Percentiles rank a stretch among this genome's conserved stretches.
These are phyloP conservation scores for Coemansia sp. DNA, from an alignment of 192 early-diverging fungal species.

Conservation along the genomic window DNA sequence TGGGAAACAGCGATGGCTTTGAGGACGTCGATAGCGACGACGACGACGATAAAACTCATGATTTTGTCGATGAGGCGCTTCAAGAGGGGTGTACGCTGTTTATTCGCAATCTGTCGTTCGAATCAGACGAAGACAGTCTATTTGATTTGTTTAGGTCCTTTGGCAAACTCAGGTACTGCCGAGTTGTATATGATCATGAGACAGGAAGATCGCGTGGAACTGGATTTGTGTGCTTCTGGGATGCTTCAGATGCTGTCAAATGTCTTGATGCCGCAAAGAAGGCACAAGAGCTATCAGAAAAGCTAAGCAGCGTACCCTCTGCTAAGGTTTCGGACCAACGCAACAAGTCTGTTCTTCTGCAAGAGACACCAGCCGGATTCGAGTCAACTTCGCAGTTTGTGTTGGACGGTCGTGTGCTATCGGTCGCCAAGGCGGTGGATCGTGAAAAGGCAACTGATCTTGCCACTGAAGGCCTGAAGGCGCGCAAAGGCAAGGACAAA, in stretches of 20 bases:
- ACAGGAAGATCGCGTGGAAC: constrained; percentile 89
- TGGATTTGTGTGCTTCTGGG: constrained; percentile 90
- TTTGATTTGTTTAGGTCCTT: constrained; percentile 57
- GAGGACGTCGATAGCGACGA: constrained; percentile 34
- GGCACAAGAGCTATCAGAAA: constrained; percentile 57
- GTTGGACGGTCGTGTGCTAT: constrained; percentile 81
- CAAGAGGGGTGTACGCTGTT: constrained; percentile 80
- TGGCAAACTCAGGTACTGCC: constrained; percentile 71
- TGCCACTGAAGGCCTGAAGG: constrained; percentile 59
- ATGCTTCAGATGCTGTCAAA: constrained; percentile 67
- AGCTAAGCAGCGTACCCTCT: constrained; percentile 47
- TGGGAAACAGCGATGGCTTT: constrained; percentile 37
- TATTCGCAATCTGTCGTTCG: constrained; percentile 90
- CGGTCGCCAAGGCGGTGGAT: constrained; percentile 78
- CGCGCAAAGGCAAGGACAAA: constrained; percentile 72
- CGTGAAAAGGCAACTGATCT: constrained; percentile 68
- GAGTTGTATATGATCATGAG: constrained; percentile 78
- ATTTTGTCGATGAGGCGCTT: constrained; percentile 58
- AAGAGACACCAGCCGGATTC: constrained; percentile 40
- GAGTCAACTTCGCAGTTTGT: constrained; percentile 58
- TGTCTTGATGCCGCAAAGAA: constrained; percentile 75
- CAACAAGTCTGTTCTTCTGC: constrained; percentile 56
- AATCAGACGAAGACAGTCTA: constrained; percentile 82
- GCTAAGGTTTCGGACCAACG: constrained; percentile 26
- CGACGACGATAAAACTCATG: constrained; percentile 7